A percentile compares a stretch with the other conserved stretches of the same genome.
Conservation (phyloP, 805 yeast species). For the Lachancea meyersii region DNA sequence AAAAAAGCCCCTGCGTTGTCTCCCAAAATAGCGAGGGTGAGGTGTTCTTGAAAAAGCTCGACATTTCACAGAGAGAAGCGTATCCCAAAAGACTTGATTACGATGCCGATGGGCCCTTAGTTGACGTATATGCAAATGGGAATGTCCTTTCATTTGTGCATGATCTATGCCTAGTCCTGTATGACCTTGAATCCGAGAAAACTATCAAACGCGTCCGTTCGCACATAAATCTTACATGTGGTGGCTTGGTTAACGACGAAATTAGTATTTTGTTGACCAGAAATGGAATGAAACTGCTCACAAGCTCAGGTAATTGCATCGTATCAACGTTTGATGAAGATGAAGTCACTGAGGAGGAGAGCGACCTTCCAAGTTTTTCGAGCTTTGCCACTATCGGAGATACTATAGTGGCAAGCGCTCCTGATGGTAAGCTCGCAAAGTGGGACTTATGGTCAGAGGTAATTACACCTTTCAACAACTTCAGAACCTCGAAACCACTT, state of each 20-base stretch:
- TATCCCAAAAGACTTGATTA: conserved; percentile 10
- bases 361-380: conserved; percentile 13
- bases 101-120: conserved; percentile 5
- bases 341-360: conserved; percentile 7
- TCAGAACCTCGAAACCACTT: conserved; percentile 19
- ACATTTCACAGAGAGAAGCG: conserved; percentile 12
- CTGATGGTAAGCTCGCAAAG: conserved; percentile 21
- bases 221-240: conserved; percentile 17
- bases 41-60: conserved; percentile 14
- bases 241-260: conserved; percentile 18
- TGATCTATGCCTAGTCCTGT: conserved; percentile 16
- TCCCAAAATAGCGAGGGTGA: conserved; percentile 8
- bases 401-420: conserved; percentile 15
- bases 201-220: conserved; percentile 12
- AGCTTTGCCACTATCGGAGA: conserved; percentile 17
- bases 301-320: conserved; percentile 26
- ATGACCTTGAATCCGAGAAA: conserved; percentile 14
- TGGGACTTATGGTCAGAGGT: conserved; percentile 29
- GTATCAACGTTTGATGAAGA: conserved; percentile 22
- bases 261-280: conserved; percentile 20
- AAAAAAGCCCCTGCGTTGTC: conserved; percentile 19
- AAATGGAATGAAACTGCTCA: conserved; percentile 21
- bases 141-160: conserved; percentile 16
- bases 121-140: conserved; percentile 12
- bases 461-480: conserved; percentile 18